These are phyloP conservation scores for Entamoeba invadens DNA, from an alignment of 208 protist genomes.

Conservation along the genomic window DNA sequence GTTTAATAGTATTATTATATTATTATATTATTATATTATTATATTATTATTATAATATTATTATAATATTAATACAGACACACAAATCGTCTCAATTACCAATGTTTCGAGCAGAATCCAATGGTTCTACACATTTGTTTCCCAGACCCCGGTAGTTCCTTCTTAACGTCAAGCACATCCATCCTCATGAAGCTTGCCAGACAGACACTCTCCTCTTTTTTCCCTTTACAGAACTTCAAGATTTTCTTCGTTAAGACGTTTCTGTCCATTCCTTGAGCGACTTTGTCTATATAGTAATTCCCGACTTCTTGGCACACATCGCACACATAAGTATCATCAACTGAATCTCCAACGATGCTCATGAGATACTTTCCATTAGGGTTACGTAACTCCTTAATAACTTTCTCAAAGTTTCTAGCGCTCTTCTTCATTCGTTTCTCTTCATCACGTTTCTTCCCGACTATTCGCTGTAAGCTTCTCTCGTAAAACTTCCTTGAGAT, in stretches of 20 bases:
- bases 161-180: neutral
- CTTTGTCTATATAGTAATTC: neutral
- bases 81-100: too few species aligned
- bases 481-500: neutral
- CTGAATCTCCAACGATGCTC: neutral
- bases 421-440: neutral
- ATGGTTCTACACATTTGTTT: neutral
- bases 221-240: neutral
- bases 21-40: too few species aligned
- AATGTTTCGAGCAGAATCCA: neutral
- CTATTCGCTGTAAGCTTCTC: neutral
- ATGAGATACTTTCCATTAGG: neutral
- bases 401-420: neutral
- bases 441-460: too few species aligned
- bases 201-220: neutral
- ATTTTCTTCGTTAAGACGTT: neutral
- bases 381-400: neutral
- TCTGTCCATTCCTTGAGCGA: neutral
- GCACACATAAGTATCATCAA: neutral
- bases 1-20: too few species aligned
- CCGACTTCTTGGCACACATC: neutral
- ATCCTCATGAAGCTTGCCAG: neutral
- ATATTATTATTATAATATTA: too few species aligned
- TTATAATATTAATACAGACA: too few species aligned
- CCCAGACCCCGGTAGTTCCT: neutral